These are phyloP conservation scores for Thuidium tamariscinum DNA, from an alignment of 225 moss, liverwort and hornwort genomes.

Conservation along the genomic window DNA sequence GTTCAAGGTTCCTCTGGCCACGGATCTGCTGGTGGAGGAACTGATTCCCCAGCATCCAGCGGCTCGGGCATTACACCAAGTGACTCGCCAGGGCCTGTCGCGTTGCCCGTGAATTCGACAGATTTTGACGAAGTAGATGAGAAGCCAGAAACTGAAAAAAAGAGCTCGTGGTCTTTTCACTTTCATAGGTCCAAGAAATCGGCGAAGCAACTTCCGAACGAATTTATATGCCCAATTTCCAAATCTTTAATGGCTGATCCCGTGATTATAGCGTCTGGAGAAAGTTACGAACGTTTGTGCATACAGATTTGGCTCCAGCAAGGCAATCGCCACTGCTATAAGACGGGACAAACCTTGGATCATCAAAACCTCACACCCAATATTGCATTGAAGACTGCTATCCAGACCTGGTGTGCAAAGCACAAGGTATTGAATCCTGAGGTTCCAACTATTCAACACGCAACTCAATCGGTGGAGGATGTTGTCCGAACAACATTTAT, in stretches of 20 bases:
- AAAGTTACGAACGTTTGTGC: constrained; percentile 38
- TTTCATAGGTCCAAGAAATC: constrained; percentile 27
- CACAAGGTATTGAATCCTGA: constrained; percentile 19
- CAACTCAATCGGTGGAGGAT: constrained; percentile 15
- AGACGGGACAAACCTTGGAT: constrained; percentile 30
- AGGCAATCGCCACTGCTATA: constrained; percentile 33
- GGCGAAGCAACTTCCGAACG: constrained; percentile 10
- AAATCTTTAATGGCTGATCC: constrained; percentile 46
- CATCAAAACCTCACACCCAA: constrained; percentile 35
- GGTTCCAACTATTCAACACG: constrained; percentile 19
- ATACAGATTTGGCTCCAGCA: constrained; percentile 36
- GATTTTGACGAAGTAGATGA: neutral
- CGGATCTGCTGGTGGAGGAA: neutral
- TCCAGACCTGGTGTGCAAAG: constrained; percentile 45
- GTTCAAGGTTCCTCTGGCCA: neutral
- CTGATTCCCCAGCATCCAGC: constrained; percentile 6
- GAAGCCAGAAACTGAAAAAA: constrained; percentile 11
- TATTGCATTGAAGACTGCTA: constrained; percentile 22
- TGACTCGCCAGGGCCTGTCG: neutral
- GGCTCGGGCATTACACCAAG: constrained; percentile 3
- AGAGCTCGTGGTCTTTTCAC: constrained; percentile 27
- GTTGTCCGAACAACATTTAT: constrained; percentile 3
- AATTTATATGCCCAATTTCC: constrained; percentile 35
- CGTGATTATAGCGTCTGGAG: constrained; percentile 39
- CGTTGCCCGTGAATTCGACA: neutral